Base-by-base conservation (phyloP, 1,284 basidiomycete species). In the Prillingera fragicola region DNA sequence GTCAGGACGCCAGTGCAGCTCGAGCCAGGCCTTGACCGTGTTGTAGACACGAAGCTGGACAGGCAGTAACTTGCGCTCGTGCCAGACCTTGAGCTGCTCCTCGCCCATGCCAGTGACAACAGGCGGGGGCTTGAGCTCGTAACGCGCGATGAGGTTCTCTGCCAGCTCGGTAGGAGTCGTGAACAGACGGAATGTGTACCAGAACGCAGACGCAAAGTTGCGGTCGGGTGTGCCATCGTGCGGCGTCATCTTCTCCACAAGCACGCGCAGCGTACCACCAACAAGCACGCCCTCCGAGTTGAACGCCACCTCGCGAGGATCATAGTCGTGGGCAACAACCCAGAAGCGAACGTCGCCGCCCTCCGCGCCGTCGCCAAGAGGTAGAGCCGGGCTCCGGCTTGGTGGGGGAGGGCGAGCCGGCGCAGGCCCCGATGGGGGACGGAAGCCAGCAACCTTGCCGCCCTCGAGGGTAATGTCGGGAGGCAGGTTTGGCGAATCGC, bases 161-260 rank as follows among this genome's bases (percentile, higher is more conserved):
- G 87, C 78, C 23, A 98, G 78, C 46, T 86, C 83, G 7, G 71
- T 47, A 1, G 94, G 86, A 0, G 83, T 81, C 1, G 85, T 82
- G 71, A 96, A 97, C 52, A 96, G 73, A n/a, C 94, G 81, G 77
- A 98, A 98, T 1, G 91, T 95, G 62, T 92, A 75, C 77, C 92
- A 94, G 75, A 98, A 97, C 14, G 92, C 84, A 1, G 83, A 80
- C 19, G 83, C 78, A 63, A 96, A 91, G 0, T 81, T 80, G 14
- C 83, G 76, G 58, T 97, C 91, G 24, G 87, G 85, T 46, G 72
- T 70, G 37, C 83, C 83, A 60, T 91, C 88, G 62, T 94, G 87
- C 3, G 91, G 87, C n/a, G 92, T 94, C 83, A 98, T 85, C 73
- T 87, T 89, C 71, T 94, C 91, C 8, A 97, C 83, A 32, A 98